These are phyloP conservation scores for Solanum appendiculatum DNA, from an alignment of 257 asterid genomes.

Conservation along the genomic window DNA sequence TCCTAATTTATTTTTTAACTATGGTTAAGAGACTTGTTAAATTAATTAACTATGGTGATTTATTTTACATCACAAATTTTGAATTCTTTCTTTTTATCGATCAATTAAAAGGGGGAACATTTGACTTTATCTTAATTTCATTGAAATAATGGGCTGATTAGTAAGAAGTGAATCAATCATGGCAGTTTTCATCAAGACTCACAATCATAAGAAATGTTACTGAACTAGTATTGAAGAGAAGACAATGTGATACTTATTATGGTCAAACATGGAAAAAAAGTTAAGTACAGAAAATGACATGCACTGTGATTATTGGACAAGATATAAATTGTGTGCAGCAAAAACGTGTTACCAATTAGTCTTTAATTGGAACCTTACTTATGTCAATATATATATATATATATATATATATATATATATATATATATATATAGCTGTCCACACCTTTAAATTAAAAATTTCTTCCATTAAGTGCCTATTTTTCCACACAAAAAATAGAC, in stretches of 20 bases:
- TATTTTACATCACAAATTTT: too few relatives aligned
- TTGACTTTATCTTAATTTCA: neutral
- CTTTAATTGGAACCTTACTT: neutral
- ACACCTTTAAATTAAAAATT: neutral
- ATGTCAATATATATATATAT: too few relatives aligned
- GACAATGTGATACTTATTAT: neutral
- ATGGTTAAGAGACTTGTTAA: too few relatives aligned
- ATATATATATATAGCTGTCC: neutral
- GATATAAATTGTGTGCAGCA: neutral
- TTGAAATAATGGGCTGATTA: neutral
- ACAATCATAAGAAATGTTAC: neutral
- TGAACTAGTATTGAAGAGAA: neutral
- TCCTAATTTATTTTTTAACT: too few relatives aligned
- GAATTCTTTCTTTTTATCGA: too few relatives aligned
- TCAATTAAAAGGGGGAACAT: neutral
- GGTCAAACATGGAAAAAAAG: slow-evolving; percentile 7
- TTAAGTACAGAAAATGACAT: slow-evolving; percentile 3
- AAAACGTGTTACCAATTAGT: neutral
- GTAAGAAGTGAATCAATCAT: neutral
- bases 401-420: too few relatives aligned
- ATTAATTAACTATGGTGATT: too few relatives aligned
- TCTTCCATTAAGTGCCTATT: neutral
- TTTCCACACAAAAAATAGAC: neutral
- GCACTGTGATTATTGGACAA: neutral
- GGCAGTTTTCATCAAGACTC: neutral